Base-by-base conservation (phyloP, 208 protist genomes). In the Sergeia podlipaevii region DNA sequence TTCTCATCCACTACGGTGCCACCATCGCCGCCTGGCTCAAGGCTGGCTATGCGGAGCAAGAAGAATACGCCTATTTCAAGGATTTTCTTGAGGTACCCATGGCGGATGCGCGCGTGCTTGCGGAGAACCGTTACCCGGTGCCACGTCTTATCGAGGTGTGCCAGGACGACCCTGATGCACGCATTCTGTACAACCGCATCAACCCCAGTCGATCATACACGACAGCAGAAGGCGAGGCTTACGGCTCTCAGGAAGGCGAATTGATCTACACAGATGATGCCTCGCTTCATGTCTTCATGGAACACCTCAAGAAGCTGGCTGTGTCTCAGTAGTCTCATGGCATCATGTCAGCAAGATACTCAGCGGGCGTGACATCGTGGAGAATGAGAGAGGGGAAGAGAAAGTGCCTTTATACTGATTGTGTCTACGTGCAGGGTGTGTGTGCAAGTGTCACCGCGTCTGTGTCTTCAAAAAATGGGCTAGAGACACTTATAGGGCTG, bases 241-340 rank as follows among this genome's bases (percentile, higher is more conserved):
- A 84, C 60, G 86, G 83, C 39, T 63, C 62, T 23, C 70, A 75
- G 21, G 78, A 77, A 26, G 90, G 84, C 13, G 90, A 97, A 39
- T 61, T 97, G 20, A 86, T 99, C 21, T 96, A 98, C 77, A 99
- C 97, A 1, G 98, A 99, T 61, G 98, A 99, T 70, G 97, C 98
- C 45, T 97, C 89, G 10, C 78, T 99, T 30, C 88, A 97, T 45
- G 73, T 93, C 23, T 99, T 99, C 64, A 98, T 98, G 91, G 95
- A 98, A 32, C 95, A 98, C 60, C 75, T 99, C 28, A 97, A 97
- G 70, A 96, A 97, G 55, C 76, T 98, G n/a, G 96, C 96, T n/a
- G 96, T 98, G 2, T 69, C 77, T 11, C 76, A 91, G 58, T 85
- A 65, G 58, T 23, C 47, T 21, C n/a, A 26, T 27, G n/a, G 18